Base-by-base conservation (phyloP, 192 early-diverging fungal species). In the Mortierella alpina region DNA sequence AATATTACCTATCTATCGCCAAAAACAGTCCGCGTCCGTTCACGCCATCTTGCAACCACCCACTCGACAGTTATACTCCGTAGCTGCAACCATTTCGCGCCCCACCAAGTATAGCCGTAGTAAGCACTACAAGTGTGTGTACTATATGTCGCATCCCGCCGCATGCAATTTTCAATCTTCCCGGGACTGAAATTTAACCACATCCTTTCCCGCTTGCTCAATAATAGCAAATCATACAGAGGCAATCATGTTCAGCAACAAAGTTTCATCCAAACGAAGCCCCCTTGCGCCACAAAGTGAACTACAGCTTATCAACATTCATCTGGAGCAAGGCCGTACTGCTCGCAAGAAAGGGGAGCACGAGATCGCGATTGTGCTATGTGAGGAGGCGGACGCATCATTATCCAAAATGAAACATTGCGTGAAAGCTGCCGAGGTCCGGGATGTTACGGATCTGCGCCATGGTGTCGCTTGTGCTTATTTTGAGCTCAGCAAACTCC, bases 381-480 rank as follows among this genome's bases (percentile, higher is more conserved):
- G 69, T 59, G 59, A 56, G 57, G 69, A 70, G n/a, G 68, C 68
- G 51, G 68, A 70, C 22, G 68, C 68, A 41, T 59, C 59, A 50
- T 70, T 70, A 70, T 70, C 59, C 49, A 46, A 50, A 62, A 62
- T 70, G 59, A 70, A 70, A 44, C 60, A 59, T 61, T 58, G 56
- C 54, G 68, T 59, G 51, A 70, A 62, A 61, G 59, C 68, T n/a
- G 45, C 47, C 48, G 46, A 51, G 47, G 59, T 70, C 59, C 45
- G 62, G 68, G 68, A 70, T 31, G 46, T 59, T 50, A 61, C 68
- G 44, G 20, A 67, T 57, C 53, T 70, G 48, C 68, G 59, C 31
- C 23, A 53, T 70, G 58, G 68, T 45, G 45, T 70, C 11, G 68
- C 68, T 45, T 59, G 47, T 53, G 68, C 68, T 44, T 70, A 50